Evolutionary conservation across 768 basidiomycete species (phyloP), one percentile per base, ranked within the genome.

Genomic region (Coprinellus micaceus): DNA sequence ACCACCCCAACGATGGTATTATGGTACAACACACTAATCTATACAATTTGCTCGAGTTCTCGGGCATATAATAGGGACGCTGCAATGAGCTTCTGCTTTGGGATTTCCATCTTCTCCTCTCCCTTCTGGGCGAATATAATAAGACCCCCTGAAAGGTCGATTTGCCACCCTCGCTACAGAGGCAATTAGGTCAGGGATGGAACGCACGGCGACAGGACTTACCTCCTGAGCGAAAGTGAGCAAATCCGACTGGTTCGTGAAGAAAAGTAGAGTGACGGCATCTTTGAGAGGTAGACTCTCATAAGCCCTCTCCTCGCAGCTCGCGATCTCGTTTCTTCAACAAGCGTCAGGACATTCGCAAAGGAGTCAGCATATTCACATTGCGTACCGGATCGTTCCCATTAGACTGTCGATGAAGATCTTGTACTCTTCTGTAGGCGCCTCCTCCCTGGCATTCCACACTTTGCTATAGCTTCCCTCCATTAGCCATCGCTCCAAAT

Each of bases 381-480:
- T 5, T 15, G 69, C 79, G 51, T 59, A 94, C 94, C 94, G 77
- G 63, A 98, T 95, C 3, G 95, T 98, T 15, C 88, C 88, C 88
- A 97, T 92, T 64, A 97, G 75, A 63, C 90, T 90, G 66, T 95
- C 91, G 10, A 97, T 84, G 64, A 98, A 93, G 76, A 91, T 91
- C 62, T 89, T 91, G 77, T 97, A 97, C 68, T 98, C 96, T 60
- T 94, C 91, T 36, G 90, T 84, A 1, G 95, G 94, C 1, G 94
- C 91, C 64, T 94, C 87, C 61, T 91, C 91, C 61, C 94, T 83
- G 36, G 95, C 95, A 65, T 90, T 86, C 91, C 95, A 99, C 11
- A 98, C 96, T 69, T 96, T 96, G 72, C 91, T 93, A 70, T 98
- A 99, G 64, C 89, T 90, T 37, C 96, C 96, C 70, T 98, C 96